These are phyloP conservation scores for Fusarium sp. DNA, from an alignment of 2,329 filamentous ascomycete species.

Conservation along the genomic window DNA sequence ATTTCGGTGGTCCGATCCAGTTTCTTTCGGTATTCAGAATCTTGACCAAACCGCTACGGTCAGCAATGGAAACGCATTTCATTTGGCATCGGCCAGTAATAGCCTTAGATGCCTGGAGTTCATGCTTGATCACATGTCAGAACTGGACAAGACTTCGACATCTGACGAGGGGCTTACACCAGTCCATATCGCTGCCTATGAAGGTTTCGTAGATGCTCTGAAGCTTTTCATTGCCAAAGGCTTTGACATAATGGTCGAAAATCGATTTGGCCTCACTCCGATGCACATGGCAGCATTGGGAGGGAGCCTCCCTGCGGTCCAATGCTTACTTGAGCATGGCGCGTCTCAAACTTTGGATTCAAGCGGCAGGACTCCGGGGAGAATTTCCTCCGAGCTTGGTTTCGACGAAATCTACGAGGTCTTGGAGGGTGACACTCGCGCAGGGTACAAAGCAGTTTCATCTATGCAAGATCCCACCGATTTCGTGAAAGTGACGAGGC, in stretches of 20 bases:
- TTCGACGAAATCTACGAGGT: neutral
- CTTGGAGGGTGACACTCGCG: neutral
- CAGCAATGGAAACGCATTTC: neutral
- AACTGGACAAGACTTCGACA: neutral
- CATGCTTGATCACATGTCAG: neutral
- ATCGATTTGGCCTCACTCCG: neutral
- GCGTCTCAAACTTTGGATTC: neutral
- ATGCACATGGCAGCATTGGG: neutral
- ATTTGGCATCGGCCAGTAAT: neutral
- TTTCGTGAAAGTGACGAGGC: neutral
- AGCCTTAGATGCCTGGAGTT: neutral
- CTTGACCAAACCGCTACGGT: neutral
- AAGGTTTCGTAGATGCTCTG: fast-evolving
- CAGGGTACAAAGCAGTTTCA: no score
- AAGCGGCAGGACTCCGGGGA: neutral
- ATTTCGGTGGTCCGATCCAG: neutral
- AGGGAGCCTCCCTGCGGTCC: fast-evolving
- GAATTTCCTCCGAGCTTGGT: neutral
- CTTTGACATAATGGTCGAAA: neutral
- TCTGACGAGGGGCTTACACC: neutral
- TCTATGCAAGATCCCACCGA: fast-evolving
- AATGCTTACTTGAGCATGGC: neutral
- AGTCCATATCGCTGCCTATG: neutral
- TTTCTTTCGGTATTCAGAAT: neutral
- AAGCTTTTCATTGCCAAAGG: neutral